Evolutionary conservation across 1,284 basidiomycete species (phyloP).

Genomic region (Ustilago lituana): DNA sequence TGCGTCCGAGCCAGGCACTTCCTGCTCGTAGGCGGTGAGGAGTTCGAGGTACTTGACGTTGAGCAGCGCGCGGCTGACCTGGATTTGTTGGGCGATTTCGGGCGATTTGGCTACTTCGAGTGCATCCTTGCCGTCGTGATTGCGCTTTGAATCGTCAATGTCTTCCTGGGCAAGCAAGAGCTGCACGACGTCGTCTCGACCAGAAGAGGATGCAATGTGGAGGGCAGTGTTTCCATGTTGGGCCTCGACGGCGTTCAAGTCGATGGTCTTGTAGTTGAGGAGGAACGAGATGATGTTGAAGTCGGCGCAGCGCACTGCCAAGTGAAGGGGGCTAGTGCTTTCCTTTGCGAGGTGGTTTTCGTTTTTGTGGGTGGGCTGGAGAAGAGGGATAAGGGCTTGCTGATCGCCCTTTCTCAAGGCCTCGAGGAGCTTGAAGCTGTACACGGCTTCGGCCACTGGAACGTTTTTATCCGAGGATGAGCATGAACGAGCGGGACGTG

Average conservation of each 20-base stretch:
- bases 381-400: slow-evolving; percentile 64
- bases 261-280: slow-evolving; percentile 75
- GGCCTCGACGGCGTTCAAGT: slow-evolving; percentile 60
- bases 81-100: slow-evolving; percentile 77
- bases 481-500: neutral
- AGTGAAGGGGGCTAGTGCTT: slow-evolving; percentile 75
- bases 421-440: slow-evolving; percentile 79
- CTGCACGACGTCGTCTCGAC: slow-evolving; percentile 77
- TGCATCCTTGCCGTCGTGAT: slow-evolving; percentile 77
- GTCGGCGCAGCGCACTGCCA: slow-evolving; percentile 84
- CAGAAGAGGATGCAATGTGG: slow-evolving; percentile 85
- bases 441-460: slow-evolving; percentile 49
- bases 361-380: slow-evolving; percentile 9
- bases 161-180: slow-evolving; percentile 71
- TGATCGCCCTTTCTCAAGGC: slow-evolving; percentile 71
- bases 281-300: slow-evolving; percentile 72
- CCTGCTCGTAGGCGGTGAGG: slow-evolving; percentile 69
- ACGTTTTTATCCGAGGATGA: neutral
- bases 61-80: slow-evolving; percentile 80
- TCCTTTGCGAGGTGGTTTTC: slow-evolving; percentile 37
- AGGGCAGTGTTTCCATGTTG: slow-evolving; percentile 78
- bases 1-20: slow-evolving; percentile 69
- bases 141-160: slow-evolving; percentile 82
- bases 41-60: slow-evolving; percentile 80
- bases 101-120: slow-evolving; percentile 76